These are phyloP conservation scores for Sporisorium iseilematis-ciliati DNA, from an alignment of 1,284 basidiomycete genomes.

Conservation along the genomic window DNA sequence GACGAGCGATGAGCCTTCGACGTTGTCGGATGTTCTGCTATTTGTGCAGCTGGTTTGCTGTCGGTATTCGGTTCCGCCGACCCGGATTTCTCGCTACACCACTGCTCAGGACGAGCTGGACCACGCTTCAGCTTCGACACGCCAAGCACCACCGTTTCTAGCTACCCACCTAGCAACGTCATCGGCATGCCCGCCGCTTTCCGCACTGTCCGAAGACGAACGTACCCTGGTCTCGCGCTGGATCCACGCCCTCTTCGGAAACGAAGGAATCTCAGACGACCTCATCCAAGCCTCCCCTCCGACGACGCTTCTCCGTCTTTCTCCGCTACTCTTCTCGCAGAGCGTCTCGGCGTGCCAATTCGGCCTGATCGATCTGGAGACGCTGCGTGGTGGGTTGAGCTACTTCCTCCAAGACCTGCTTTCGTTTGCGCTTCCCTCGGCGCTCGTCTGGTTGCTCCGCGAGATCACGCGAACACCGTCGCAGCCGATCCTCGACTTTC, in stretches of 20 bases:
- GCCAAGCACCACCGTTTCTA: conserved; percentile 36
- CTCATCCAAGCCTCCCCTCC: conserved; percentile 71
- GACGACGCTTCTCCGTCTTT: conserved; percentile 70
- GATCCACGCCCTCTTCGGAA: conserved; percentile 69
- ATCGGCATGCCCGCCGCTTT: conserved; percentile 63
- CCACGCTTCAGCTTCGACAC: not conserved
- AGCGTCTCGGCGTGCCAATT: conserved; percentile 71
- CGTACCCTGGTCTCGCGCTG: conserved; percentile 66
- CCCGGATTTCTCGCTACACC: conserved; percentile 14
- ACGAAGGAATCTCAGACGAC: conserved; percentile 71
- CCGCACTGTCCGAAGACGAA: conserved; percentile 66
- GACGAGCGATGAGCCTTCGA: conserved; percentile 55
- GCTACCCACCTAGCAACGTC: conserved; percentile 50
- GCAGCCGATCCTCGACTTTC: conserved; percentile 26
- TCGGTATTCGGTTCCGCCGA: conserved; percentile 17
- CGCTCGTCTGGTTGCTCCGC: conserved; percentile 65
- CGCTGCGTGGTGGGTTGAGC: conserved; percentile 72
- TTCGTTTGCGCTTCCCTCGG: conserved; percentile 73
- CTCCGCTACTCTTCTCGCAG: conserved; percentile 73
- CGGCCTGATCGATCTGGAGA: conserved; percentile 73
- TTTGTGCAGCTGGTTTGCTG: conserved; percentile 50
- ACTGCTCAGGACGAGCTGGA: conserved; percentile 10
- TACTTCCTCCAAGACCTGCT: conserved; percentile 74
- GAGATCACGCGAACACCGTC: conserved; percentile 34
- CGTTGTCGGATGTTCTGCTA: conserved; percentile 43